Evolutionary conservation across 306 rosid species (phyloP).

Genomic region (Dryas drummondii): DNA sequence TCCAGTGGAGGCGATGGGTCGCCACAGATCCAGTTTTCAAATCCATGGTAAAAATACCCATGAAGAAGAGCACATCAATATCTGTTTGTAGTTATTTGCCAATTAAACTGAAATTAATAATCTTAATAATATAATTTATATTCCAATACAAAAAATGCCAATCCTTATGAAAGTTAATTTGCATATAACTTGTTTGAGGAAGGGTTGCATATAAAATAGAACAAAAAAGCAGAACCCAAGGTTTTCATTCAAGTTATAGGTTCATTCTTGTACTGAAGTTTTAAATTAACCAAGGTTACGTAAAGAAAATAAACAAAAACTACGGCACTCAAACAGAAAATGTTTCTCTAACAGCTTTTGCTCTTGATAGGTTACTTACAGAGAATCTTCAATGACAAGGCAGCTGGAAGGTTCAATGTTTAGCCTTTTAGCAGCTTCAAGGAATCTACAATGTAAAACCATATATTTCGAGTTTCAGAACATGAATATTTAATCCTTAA

Average conservation of each 20-base stretch:
- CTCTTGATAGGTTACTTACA: conserved; percentile 43
- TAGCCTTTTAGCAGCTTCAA: conserved; percentile 75
- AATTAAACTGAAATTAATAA: not conserved
- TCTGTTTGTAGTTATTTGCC: not conserved
- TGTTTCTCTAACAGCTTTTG: not conserved
- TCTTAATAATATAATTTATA: not conserved
- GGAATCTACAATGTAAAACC: conserved; percentile 52
- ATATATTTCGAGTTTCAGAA: conserved; percentile 28
- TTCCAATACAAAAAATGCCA: not conserved
- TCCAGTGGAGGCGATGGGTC: no score
- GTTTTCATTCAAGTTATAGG: not conserved
- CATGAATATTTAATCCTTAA: not conserved
- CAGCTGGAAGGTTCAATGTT: conserved; percentile 66
- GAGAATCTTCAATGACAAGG: conserved; percentile 90
- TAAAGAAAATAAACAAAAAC: not conserved
- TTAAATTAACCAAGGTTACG: not conserved
- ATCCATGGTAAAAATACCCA: no score
- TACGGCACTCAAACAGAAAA: not conserved
- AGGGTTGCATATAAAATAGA: not conserved
- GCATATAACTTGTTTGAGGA: not conserved
- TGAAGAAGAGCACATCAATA: not conserved
- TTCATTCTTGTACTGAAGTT: not conserved
- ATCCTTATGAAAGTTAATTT: not conserved
- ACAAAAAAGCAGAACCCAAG: not conserved
- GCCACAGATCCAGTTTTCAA: not conserved